Evolutionary conservation across 192 early-diverging fungal species (phyloP), one percentile per base, ranked within the genome.

Genomic region (Rhizophagus clarus): DNA sequence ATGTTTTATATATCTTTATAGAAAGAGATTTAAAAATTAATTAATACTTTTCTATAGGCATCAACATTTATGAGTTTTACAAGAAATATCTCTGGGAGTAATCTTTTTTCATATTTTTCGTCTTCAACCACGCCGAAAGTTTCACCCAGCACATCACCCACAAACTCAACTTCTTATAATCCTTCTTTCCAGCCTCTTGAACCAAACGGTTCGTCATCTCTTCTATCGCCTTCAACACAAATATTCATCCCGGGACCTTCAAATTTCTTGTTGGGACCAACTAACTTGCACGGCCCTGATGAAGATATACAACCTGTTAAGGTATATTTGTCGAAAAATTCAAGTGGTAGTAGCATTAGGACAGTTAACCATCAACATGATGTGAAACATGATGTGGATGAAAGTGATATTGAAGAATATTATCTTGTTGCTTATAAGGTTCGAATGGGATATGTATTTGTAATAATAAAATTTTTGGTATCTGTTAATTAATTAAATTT

Each of bases 371-470:
- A 29, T 61, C 31, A 64, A 42, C 8, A 8, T 37, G 29, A 70
- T 37, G 51, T 5, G n/a, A 32, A 69, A 45, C 2, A 69, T 64
- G 9, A 63, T 12, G 42, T 67, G 1, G 37, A 28, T 26, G 40
- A 40, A 8, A 3, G 22, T 3, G 28, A 60, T 37, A 20, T 66
- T 64, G 75, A 77, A 12, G 49, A 79, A 56, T 60, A 69, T 70
- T 79, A 56, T 70, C 49, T 79, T 10, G 14, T 79, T 69, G 66
- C 67, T 11, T 70, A 79, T 69, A 79, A 79, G 63, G 77, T 79
- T 29, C 20, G 22, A 31, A 32, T 45, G 42, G 12, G 26, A 10
- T 14, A 29, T 47, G 4, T 66, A 20, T 47, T 45, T 24, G 8
- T 67, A 12, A n/a, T n/a, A 15, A 17, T 15, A 40, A 40, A 37